A percentile compares a stretch with the other conserved stretches of the same genome.
Evolutionary conservation across 306 rosid genomes (phyloP).

Genomic region (Inga laurina): DNA sequence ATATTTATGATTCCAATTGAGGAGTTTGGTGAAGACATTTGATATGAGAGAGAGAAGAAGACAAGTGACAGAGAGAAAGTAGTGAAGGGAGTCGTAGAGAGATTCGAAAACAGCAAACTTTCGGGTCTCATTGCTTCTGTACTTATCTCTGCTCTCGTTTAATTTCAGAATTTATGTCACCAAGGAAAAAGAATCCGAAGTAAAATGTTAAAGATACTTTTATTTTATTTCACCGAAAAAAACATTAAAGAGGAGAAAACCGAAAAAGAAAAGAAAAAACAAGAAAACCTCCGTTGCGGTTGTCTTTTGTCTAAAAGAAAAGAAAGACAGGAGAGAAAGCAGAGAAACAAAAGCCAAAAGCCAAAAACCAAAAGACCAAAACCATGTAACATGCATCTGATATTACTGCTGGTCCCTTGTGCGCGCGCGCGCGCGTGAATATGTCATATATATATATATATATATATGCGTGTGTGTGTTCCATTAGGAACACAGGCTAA

Average conservation of each 20-base stretch:
- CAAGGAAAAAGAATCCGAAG: constrained; percentile 42
- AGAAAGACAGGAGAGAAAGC: constrained; percentile 34
- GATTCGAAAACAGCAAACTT: constrained; percentile 51
- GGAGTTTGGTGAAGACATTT: constrained; percentile 54
- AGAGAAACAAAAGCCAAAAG: constrained; percentile 40
- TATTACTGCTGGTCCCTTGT: constrained; percentile 58
- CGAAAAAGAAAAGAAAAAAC: neutral
- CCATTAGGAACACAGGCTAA: neutral
- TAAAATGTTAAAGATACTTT: neutral
- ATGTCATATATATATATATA: too few species aligned
- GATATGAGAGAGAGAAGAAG: constrained; percentile 46
- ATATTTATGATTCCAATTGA: constrained; percentile 45
- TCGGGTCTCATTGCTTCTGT: constrained; percentile 50
- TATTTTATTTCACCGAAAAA: neutral
- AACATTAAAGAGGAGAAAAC: constrained; percentile 11
- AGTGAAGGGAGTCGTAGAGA: neutral
- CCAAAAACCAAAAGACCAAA: constrained; percentile 46
- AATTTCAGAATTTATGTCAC: constrained; percentile 51
- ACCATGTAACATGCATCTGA: constrained; percentile 48
- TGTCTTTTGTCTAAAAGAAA: constrained; percentile 37
- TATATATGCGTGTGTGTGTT: too few species aligned
- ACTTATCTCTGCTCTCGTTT: constrained; percentile 40
- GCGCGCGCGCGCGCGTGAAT: neutral
- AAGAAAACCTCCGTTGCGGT: constrained; percentile 22
- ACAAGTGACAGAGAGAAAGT: constrained; percentile 7